Evolutionary conservation across 2,329 filamentous ascomycete species (phyloP), one percentile per base, ranked within the genome.

Genomic region (Exserohilum turcica): DNA sequence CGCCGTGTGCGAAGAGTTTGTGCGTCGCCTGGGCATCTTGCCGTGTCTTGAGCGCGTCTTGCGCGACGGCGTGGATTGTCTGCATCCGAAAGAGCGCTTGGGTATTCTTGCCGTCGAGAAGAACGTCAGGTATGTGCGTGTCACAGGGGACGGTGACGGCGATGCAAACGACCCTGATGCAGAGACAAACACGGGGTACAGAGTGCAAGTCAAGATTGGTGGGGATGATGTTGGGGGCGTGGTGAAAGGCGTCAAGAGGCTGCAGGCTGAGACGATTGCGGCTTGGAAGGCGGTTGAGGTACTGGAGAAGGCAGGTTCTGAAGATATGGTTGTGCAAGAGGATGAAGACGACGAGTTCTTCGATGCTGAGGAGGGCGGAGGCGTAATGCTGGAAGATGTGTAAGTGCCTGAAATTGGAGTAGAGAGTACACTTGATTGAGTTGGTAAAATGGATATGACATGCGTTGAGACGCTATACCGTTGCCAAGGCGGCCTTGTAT

Each of bases 41-140:
- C 69, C 75, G 0, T 84, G 85, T 59, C 72, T 96, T 52, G 76
- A 82, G 0, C 80, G 86, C 2, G 76, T 92, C 9, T 63, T 95
- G 8, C 62, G 68, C 0, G 75, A 79, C 1, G 66, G 45, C 1
- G 65, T 67, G 4, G 65, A 67, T 24, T 94, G 91, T 62, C 76
- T 81, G 43, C 82, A 85, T 67, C 84, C 84, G 7, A 92, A 91
- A 72, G 86, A 91, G 68, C 79, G 85, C 52, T 74, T 95, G 7
- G 86, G 88, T 0, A 75, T 80, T 38, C 61, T 88, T 28, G 85
- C 85, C 0, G 80, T 77, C 3, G 72, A 60, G 49, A 74, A 81
- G 49, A 79, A 68, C 24, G 81, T 91, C 0, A 70, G 75, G 29
- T 92, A 91, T 68, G 67, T 65, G 18, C 65, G 44, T 10, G 39